These are phyloP conservation scores for Chimonanthus salicifolius DNA, from an alignment of 164 flowering plant species.

Conservation along the genomic window DNA sequence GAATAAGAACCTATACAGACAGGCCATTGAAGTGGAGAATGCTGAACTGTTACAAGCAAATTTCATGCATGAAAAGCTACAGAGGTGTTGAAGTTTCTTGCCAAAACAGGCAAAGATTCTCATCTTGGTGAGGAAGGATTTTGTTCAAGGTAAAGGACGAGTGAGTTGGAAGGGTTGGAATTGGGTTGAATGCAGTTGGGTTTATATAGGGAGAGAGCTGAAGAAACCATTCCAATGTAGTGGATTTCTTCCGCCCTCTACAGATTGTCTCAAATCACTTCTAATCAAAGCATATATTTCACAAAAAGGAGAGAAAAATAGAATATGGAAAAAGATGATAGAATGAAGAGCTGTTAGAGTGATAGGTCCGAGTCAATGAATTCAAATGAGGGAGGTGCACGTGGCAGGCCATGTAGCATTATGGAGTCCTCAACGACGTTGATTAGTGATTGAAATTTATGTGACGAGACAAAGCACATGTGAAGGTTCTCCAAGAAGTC, in stretches of 20 bases:
- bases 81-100: constrained; percentile 2
- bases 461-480: too few species aligned
- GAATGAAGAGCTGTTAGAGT: too few species aligned
- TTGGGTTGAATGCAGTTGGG: neutral
- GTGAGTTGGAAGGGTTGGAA: neutral
- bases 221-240: neutral
- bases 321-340: too few species aligned
- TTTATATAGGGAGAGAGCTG: neutral
- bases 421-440: too few species aligned
- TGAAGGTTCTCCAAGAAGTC: too few species aligned
- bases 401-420: too few species aligned
- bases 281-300: too few species aligned
- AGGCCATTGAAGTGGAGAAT: neutral
- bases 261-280: too few species aligned
- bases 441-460: too few species aligned
- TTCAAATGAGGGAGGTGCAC: too few species aligned
- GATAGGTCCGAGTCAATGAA: too few species aligned
- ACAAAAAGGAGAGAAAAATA: too few species aligned
- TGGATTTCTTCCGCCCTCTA: neutral
- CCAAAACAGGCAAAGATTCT: neutral
- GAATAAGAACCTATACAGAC: neutral
- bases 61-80: neutral
- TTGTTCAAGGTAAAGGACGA: neutral
- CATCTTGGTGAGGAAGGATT: neutral
- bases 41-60: neutral